Base-by-base conservation (phyloP, 306 rosid species). In the Macrotyloma uniflorum region DNA sequence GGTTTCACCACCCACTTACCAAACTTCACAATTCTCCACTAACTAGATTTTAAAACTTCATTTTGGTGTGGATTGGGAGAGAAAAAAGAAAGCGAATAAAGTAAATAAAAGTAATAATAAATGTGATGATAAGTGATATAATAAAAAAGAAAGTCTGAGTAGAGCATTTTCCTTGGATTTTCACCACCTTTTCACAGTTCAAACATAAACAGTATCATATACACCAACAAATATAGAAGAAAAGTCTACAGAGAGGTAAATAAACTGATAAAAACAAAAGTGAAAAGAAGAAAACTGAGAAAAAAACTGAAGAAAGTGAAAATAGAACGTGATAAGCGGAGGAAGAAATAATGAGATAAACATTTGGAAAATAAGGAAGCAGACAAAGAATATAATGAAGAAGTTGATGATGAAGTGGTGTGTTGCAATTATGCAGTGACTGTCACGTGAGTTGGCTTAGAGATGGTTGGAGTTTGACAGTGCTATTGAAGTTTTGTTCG, bases 401-500 rank as follows among this genome's bases (percentile, higher is more conserved):
- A 67, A 30, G 32, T 53, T 72, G 19, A 45, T 54, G 10, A 80
- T 16, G 35, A 22, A 64, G 18, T 50, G 51, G 79, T n/a, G 32
- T 67, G 74, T 36, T 71, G 64, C 67, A 70, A 67, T 55, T 55
- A 42, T 54, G 32, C 43, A 67, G 20, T 26, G 9, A 6, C 14
- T 33, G 38, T 15, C 40, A 71, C 55, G 26, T 71, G 53, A 79
- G 42, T 72, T 79, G 73, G 72, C 70, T 69, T 8, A 57, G 76
- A 46, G 5, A 3, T 61, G 16, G 14, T 36, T 61, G 46, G 36
- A 63, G 18, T 72, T 72, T 24, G 49, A 72, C 74, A 50, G 47
- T 40, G 46, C 15, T 38, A 32, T 24, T 80, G 63, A 69, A 70
- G 78, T 47, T 63, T 51, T 61, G 74, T 50, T 78, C 85, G 73